Evolutionary conservation across 2,329 filamentous ascomycete species (phyloP), one percentile per base, ranked within the genome.

Genomic region (Metarhizium humberi): DNA sequence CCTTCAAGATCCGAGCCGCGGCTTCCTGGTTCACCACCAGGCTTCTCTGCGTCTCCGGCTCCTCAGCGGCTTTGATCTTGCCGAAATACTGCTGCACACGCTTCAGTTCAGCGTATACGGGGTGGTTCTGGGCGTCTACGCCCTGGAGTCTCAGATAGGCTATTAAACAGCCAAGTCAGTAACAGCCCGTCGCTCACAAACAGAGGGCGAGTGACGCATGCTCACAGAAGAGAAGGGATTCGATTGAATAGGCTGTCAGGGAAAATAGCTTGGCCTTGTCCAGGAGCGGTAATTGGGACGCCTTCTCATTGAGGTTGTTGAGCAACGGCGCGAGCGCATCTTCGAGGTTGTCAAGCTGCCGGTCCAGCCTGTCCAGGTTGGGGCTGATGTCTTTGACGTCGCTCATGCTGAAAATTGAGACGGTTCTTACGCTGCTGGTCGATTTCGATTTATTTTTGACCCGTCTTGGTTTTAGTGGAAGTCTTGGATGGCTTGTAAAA

Each of bases 251-350:
- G 18, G 90, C 87, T 52, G 86, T 79, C 20, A 95, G 78, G n/a
- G 94, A 86, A 67, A 95, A 90, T 57, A 96, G 84, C 73, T 97
- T 96, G 7, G 94, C 91, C 74, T 90, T 92, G 75, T 97, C 92
- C 58, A 99, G 79, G n/a, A 97, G 78, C 2, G 92, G 92, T 32
- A 97, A 78, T 67, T 90, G 90, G 55, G 84, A 85, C 5, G 90
- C 84, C 55, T 83, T 81, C 45, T 86, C 82, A 52, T 82, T 76
- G 47, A 96, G 73, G 51, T 78, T 78, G 40, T 78, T 75, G 30
- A 95, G 73, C 6, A 97, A 74, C n/a, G 92, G 90, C 59, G 81
- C 73, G 32, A 97, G 77, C 4, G 81, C 78, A 40, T 85, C 81
- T 67, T 95, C 84, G 50, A 97, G 79, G 55, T 86, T 81, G 71